A percentile compares a stretch with the other conserved stretches of the same genome.
These are phyloP conservation scores for Bipolaris gigantea DNA, from an alignment of 2,329 filamentous ascomycete species.

Conservation along the genomic window DNA sequence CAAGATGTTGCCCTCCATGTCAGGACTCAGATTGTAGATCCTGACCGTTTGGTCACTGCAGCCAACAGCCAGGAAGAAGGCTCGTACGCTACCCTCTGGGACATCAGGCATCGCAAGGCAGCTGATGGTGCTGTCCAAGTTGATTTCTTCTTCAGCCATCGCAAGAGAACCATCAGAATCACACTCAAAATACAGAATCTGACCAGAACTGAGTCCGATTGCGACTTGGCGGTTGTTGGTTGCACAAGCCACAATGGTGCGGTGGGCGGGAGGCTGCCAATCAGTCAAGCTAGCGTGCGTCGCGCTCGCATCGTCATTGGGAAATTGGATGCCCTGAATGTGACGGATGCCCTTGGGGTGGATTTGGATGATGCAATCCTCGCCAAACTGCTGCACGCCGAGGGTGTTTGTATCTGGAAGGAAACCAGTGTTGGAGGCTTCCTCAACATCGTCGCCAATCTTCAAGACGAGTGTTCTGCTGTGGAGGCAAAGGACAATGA, in stretches of 20 bases:
- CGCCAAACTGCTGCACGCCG: slow-evolving; percentile 90
- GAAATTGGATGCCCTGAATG: slow-evolving; percentile 65
- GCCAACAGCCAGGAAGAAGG: slow-evolving; percentile 91
- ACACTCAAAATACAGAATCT: slow-evolving; percentile 98
- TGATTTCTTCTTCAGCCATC: slow-evolving; percentile 90
- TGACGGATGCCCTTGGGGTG: slow-evolving; percentile 96
- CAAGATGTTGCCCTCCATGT: slow-evolving; percentile 68
- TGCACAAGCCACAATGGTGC: slow-evolving; percentile 90
- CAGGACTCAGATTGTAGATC: slow-evolving; percentile 85
- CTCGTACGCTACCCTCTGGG: slow-evolving; percentile 83
- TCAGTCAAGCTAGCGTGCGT: slow-evolving; percentile 72
- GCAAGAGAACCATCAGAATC: slow-evolving; percentile 86
- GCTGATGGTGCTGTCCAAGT: slow-evolving; percentile 94
- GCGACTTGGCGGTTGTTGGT: slow-evolving; percentile 94
- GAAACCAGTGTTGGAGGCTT: slow-evolving; percentile 92
- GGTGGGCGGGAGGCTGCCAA: slow-evolving; percentile 90
- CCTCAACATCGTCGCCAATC: slow-evolving; percentile 95
- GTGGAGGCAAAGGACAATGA: slow-evolving; percentile 91
- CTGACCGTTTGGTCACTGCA: slow-evolving; percentile 96
- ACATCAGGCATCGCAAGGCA: slow-evolving; percentile 92
- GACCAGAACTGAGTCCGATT: slow-evolving; percentile 89
- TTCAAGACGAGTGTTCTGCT: slow-evolving; percentile 90
- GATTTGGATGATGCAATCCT: slow-evolving; percentile 89
- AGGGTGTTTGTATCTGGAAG: slow-evolving; percentile 85
- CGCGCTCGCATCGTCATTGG: slow-evolving; percentile 26